A percentile compares a stretch with the other conserved stretches of the same genome.
Evolutionary conservation across 495 filamentous ascomycete species (phyloP).

Genomic region (Astrothelium subdiscretum): DNA sequence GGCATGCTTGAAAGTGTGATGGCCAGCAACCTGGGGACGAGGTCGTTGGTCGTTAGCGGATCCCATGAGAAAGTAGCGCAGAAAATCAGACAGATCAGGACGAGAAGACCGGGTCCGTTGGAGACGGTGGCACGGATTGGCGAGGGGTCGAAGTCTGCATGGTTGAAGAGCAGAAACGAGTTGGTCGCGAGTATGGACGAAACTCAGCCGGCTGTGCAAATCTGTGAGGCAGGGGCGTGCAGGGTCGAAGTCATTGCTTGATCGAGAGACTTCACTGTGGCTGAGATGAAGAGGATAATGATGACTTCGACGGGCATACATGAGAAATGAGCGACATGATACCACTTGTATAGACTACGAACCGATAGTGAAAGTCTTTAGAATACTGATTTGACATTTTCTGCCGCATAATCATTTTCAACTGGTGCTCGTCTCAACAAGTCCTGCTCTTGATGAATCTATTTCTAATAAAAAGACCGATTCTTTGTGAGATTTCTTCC

Average conservation of each 20-base stretch:
- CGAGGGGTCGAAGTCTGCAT: slow-evolving; percentile 18
- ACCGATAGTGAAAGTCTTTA: too few species aligned
- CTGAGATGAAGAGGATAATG: background rate
- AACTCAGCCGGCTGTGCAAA: slow-evolving; percentile 24
- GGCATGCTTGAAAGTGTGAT: slow-evolving; percentile 68
- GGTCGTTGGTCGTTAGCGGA: slow-evolving; percentile 27
- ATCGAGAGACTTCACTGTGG: background rate
- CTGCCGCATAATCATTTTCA: too few species aligned
- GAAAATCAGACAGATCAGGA: slow-evolving; percentile 17
- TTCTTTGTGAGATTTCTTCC: too few species aligned
- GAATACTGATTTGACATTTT: too few species aligned
- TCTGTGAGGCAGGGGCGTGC: slow-evolving; percentile 30
- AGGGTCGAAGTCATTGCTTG: slow-evolving; percentile 17
- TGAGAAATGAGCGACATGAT: background rate
- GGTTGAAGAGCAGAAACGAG: slow-evolving; percentile 28
- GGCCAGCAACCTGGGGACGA: slow-evolving; percentile 50
- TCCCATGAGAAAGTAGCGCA: slow-evolving; percentile 21
- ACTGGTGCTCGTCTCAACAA: too few species aligned
- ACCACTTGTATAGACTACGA: too few species aligned
- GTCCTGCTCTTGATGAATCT: too few species aligned
- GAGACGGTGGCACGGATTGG: slow-evolving; percentile 23
- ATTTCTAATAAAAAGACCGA: too few species aligned
- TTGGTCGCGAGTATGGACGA: slow-evolving; percentile 25
- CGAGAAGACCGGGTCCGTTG: slow-evolving; percentile 5
- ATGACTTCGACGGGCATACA: background rate